Base-by-base conservation (phyloP, 176 grass and related monocot species). In the Coix lacrymajobi region DNA sequence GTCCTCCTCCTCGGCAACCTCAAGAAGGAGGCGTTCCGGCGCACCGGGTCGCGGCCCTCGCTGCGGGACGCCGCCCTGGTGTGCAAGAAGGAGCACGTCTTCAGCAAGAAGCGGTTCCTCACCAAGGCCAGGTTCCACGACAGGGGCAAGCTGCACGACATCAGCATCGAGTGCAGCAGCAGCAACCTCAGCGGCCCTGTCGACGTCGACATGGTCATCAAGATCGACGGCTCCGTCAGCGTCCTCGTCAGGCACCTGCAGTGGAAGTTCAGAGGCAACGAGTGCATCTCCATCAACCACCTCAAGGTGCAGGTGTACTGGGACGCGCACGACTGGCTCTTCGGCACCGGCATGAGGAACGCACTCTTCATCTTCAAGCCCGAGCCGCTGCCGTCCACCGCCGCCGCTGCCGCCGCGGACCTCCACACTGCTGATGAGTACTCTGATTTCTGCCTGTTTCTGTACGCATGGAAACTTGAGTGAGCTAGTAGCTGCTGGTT, bases 191-290 rank as follows among this genome's bases (percentile, higher is more conserved):
- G 58, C 15, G 77, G 81, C 65, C 71, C 57, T 8, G 68, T 72
- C 34, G 92, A 98, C 67, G 73, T 87, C 1, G 88, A 94, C 77
- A 91, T 98, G 92, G 92, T 65, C n/a, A 95, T 98, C 79, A 92
- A 89, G 81, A 89, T 98, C 45, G 92, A 98, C 26, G 88, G 88
- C 6, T 48, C 34, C 33, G 84, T 89, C 2, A 78, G 40, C 41
- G 84, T 95, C 14, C 86, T 88, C 14, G 90, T 98, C 22, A 95
- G 61, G 82, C 90, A 94, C 83, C 79, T 98, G 7, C 96, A 92
- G 33, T 98, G 96, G 96, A 98, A 98, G 81, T 98, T 98, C 81
- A 94, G 96, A 67, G 92, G 96, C 20, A 95, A 95, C 76, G 89
- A 95, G 75, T 91, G 81, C 60, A 91, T 98, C 64, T 85, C 85